Evolutionary conservation across 345 rosid species (phyloP).

Genomic region (Salix purpurea): DNA sequence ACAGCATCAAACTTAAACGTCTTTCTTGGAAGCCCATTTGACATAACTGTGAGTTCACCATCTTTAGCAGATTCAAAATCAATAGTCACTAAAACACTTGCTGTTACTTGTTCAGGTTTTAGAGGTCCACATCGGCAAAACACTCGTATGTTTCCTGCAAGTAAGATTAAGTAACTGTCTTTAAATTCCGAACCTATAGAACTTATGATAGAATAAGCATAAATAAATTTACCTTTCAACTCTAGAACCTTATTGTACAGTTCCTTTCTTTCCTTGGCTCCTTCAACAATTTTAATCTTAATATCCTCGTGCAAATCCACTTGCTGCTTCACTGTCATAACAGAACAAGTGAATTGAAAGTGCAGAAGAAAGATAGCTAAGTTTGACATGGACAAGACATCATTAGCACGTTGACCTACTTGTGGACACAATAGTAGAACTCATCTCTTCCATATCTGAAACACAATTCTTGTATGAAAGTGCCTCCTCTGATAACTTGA

Average conservation of each 20-base stretch:
- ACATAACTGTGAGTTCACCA: slow-evolving; percentile 70
- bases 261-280: slow-evolving; percentile 68
- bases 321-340: slow-evolving; percentile 58
- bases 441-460: slow-evolving; percentile 45
- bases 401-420: slow-evolving; percentile 37
- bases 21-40: slow-evolving; percentile 76
- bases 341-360: slow-evolving; percentile 2
- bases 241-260: slow-evolving; percentile 89
- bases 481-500: slow-evolving; percentile 73
- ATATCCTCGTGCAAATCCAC: slow-evolving; percentile 55
- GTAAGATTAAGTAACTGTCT: slow-evolving; percentile 6
- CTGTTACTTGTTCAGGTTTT: slow-evolving; percentile 57
- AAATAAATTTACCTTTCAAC: slow-evolving; percentile 63
- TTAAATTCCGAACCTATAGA: slow-evolving; percentile 6
- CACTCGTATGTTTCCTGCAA: slow-evolving; percentile 93
- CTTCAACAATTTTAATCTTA: slow-evolving; percentile 57
- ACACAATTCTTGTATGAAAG: slow-evolving; percentile 46
- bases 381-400: not conserved
- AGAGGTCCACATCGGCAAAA: slow-evolving; percentile 93
- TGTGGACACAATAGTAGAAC: slow-evolving; percentile 46
- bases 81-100: slow-evolving; percentile 57
- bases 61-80: slow-evolving; percentile 79
- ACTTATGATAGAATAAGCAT: slow-evolving; percentile 5
- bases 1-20: slow-evolving; percentile 84
- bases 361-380: not conserved